phyloP scores from a whole-genome alignment of 2,329 filamentous ascomycete species.

The Fusarium heterosporum region DNA sequence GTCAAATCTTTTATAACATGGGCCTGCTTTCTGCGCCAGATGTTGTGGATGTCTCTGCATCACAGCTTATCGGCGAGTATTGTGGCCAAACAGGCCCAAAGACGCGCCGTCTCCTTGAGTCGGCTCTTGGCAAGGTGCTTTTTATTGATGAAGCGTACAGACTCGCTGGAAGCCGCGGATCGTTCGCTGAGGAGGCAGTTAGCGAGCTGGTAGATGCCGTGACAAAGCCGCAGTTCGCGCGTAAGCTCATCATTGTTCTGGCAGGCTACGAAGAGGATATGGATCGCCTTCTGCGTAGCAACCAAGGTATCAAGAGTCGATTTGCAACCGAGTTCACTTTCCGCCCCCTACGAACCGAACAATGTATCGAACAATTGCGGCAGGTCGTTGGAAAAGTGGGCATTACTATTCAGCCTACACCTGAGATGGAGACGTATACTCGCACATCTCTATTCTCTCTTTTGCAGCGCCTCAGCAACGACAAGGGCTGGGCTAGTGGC shows the following conservation, averaged over 20 bases:
- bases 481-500: slow-evolving; percentile 70
- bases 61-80: slow-evolving; percentile 75
- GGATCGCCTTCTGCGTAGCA: slow-evolving; percentile 69
- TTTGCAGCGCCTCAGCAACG: slow-evolving; percentile 57
- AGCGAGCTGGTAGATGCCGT: slow-evolving; percentile 64
- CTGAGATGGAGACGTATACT: slow-evolving; percentile 40
- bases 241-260: slow-evolving; percentile 73
- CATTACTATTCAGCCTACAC: slow-evolving; percentile 47
- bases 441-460: slow-evolving; percentile 47
- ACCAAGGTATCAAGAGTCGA: slow-evolving; percentile 71
- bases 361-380: slow-evolving; percentile 61
- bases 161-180: slow-evolving; percentile 61
- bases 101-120: slow-evolving; percentile 68
- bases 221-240: slow-evolving; percentile 66
- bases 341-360: slow-evolving; percentile 55
- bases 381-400: slow-evolving; percentile 50
- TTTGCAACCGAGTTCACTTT: slow-evolving; percentile 74
- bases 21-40: slow-evolving; percentile 71
- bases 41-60: slow-evolving; percentile 74
- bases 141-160: slow-evolving; percentile 80
- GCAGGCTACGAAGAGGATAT: slow-evolving; percentile 76
- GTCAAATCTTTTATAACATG: slow-evolving; percentile 79
- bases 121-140: slow-evolving; percentile 73
- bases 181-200: slow-evolving; percentile 67
- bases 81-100: slow-evolving; percentile 77